Evolutionary conservation across 2,329 filamentous ascomycete genomes (phyloP), one percentile per base, ranked within the genome.

Genomic region (Alternaria conjuncta): DNA sequence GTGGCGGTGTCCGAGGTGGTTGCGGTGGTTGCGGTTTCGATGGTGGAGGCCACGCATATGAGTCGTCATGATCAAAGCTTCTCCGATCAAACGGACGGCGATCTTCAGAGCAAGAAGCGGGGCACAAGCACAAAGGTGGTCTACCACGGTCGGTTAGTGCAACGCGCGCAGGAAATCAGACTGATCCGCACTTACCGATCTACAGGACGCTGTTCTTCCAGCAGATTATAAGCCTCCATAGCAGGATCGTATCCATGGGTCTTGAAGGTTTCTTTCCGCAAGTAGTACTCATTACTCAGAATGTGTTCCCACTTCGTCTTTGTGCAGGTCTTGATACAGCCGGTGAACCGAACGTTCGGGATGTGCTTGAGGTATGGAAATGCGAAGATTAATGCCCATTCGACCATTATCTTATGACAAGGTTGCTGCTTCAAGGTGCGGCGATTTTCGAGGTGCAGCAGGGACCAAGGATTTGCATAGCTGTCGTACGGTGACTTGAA

Each of bases 361-460:
- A 63, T 59, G 15, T 60, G n/a, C 44, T 64, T 63, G 45, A 66
- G 49, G 53, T 41, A 59, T 15, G 58, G 55, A 20, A 60, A 66
- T 3, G 36, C 26, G 21, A 65, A 57, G 5, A 57, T 61, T 4
- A 66, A 15, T 6, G 63, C 53, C 60, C 56, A 64, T 23, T 66
- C 60, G 10, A 61, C 44, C 9, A 47, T n/a, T 13, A 11, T 46
- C 26, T 43, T 63, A 15, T 56, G 54, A 45, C 21, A 23, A 23
- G 21, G n/a, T n/a, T n/a, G n/a, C n/a, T n/a, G n/a, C n/a, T n/a
- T n/a, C n/a, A n/a, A n/a, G n/a, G n/a, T n/a, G n/a, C n/a, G n/a
- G n/a, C n/a, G n/a, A n/a, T n/a, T n/a, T n/a, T n/a, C n/a, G n/a
- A n/a, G n/a, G n/a, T n/a, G n/a, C n/a, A n/a, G n/a, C n/a, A n/a